Evolutionary conservation across 2,329 filamentous ascomycete genomes (phyloP).

Genomic region (Bipolaris cookei): DNA sequence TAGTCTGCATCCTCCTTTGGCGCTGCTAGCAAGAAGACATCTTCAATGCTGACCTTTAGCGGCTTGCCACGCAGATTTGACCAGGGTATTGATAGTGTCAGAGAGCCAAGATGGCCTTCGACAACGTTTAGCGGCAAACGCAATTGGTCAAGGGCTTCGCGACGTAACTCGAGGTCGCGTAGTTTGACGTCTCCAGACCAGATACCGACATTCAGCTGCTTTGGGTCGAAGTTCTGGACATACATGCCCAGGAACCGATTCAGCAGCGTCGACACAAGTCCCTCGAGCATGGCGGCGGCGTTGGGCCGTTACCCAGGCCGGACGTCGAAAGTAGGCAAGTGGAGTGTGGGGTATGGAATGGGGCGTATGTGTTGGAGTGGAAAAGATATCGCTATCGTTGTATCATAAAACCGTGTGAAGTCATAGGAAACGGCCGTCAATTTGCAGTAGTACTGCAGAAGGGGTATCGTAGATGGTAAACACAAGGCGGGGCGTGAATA

Average conservation of each 20-base stretch:
- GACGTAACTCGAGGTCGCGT: slow-evolving; percentile 86
- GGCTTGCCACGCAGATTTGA: slow-evolving; percentile 94
- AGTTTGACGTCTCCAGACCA: slow-evolving; percentile 99
- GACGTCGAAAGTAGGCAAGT: slow-evolving; percentile 38
- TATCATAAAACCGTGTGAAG: slow-evolving; percentile 38
- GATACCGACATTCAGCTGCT: slow-evolving; percentile 97
- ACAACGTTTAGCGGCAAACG: slow-evolving; percentile 96
- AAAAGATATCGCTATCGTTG: slow-evolving; percentile 41
- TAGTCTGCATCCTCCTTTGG: slow-evolving; percentile 96
- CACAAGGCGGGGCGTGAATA: slow-evolving; percentile 28
- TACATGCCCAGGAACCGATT: slow-evolving; percentile 99
- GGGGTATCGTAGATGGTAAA: slow-evolving; percentile 34
- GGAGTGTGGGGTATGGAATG: slow-evolving; percentile 19
- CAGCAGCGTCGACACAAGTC: slow-evolving; percentile 92
- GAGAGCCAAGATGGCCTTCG: slow-evolving; percentile 88
- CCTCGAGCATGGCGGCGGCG: slow-evolving; percentile 83
- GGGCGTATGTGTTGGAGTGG: slow-evolving; percentile 27
- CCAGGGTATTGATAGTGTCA: slow-evolving; percentile 95
- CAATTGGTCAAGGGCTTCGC: slow-evolving; percentile 95
- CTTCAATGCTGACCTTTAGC: slow-evolving; percentile 92
- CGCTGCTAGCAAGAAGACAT: slow-evolving; percentile 93
- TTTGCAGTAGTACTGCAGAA: slow-evolving; percentile 25
- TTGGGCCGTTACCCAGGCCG: slow-evolving; percentile 75
- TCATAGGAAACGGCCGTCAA: slow-evolving; percentile 39
- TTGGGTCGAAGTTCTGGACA: slow-evolving; percentile 98